Conservation (phyloP, 306 rosid genomes). For the Sophora flavescens region DNA sequence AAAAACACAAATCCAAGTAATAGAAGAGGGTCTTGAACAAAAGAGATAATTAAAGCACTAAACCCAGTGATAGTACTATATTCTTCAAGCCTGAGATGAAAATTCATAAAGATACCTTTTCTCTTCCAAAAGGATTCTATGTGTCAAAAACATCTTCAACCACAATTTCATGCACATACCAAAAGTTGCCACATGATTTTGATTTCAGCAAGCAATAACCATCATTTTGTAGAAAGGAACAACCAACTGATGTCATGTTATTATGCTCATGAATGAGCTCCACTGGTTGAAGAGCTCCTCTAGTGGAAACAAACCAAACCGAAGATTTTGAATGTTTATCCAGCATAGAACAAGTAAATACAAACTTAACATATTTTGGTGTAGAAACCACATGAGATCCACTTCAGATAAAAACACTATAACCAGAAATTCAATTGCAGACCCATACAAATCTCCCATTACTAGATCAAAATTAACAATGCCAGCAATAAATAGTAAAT, state of each 20-base stretch:
- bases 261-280: background rate
- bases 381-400: slow-evolving; percentile 10
- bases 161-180: background rate
- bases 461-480: slow-evolving; percentile 24
- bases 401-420: background rate
- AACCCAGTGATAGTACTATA: background rate
- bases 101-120: background rate
- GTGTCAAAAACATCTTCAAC: background rate
- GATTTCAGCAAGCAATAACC: slow-evolving; percentile 2
- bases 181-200: background rate
- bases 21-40: background rate
- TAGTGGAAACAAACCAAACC: background rate
- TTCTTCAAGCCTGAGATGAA: background rate
- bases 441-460: background rate
- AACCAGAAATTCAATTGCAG: background rate
- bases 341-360: background rate
- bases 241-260: background rate
- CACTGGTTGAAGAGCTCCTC: background rate
- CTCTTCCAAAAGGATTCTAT: background rate
- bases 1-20: background rate
- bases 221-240: slow-evolving; percentile 1
- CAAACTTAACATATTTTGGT: slow-evolving; percentile 3
- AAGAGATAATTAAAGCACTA: slow-evolving; percentile 13
- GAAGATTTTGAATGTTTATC: background rate
- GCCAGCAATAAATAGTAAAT: too few species aligned